Base-by-base conservation (phyloP, 2,329 filamentous ascomycete genomes). In the Ophiostoma tasmaniense region DNA sequence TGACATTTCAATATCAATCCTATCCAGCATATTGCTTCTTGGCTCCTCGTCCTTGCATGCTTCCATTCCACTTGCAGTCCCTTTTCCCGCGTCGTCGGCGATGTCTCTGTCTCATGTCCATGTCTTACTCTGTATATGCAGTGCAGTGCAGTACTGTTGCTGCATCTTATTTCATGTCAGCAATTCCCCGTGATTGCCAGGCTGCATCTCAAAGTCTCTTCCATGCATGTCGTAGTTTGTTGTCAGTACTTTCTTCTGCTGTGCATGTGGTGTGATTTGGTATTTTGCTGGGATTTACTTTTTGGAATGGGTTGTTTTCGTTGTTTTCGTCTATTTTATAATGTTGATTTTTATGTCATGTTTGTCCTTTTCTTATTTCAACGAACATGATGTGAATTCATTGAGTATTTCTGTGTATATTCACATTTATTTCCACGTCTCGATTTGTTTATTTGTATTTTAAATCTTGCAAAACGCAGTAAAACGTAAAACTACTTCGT, bases 41-140 rank as follows among this genome's bases (percentile, higher is more conserved):
- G 37, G 50, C 50, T 55, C 50, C 8, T 25, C 50, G 17, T 55
- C 50, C 50, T 55, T 55, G 50, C 50, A 55, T 55, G 55, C 25
- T 17, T 30, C 55, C 25, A 28, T 61, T 61, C 55, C 55, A 30
- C 25, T 20, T 61, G n/a, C 25, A 61, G 55, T 61, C 13, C 55
- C 25, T 61, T 61, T 61, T 61, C 52, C 52, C 55, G 55, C 55
- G 55, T 30, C 14, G 55, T 61, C 55, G 55, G 55, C 55, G 55
- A 61, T 61, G 55, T 61, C 55, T 61, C 33, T 33, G 33, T 33
- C 33, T 33, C 33, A 33, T 33, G 33, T 4, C 33, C 33, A 33
- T 33, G 33, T 33, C 33, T 33, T 33, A n/a, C n/a, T n/a, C n/a
- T n/a, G n/a, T 59, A 30, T 61, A 61, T 61, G 55, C 55, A 61